Evolutionary conservation across 345 rosid genomes (phyloP).

Genomic region (Boechera stricta): DNA sequence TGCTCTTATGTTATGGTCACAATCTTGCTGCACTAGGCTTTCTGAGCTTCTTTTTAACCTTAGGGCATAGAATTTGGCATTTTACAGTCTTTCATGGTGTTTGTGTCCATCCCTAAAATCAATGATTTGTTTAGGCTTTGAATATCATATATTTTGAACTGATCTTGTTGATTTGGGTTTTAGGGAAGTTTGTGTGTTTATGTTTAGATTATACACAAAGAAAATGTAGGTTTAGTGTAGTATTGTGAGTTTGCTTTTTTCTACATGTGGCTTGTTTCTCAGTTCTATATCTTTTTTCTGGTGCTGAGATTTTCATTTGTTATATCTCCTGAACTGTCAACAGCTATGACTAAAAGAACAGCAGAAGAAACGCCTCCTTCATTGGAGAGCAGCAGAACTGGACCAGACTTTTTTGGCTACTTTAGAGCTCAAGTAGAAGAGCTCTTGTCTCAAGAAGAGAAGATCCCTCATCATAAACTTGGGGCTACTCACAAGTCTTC

Average conservation of each 20-base stretch:
- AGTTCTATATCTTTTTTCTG: neutral
- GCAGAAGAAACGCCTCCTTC: conserved; percentile 30
- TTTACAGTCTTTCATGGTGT: neutral
- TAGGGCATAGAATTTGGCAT: neutral
- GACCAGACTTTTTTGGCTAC: conserved; percentile 33
- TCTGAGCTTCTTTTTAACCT: neutral
- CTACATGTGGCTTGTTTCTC: neutral
- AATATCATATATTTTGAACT: neutral
- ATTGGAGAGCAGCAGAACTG: neutral
- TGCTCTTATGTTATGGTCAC: conserved; percentile 7
- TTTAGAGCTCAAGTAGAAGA: conserved; percentile 32
- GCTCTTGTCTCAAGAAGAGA: conserved; percentile 39
- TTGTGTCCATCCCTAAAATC: neutral
- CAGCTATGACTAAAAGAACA: conserved; percentile 36
- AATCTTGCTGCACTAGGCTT: neutral
- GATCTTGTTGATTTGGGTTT: neutral
- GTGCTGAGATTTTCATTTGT: conserved; percentile 27
- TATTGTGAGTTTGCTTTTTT: neutral
- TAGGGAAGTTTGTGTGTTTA: neutral
- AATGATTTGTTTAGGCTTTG: neutral
- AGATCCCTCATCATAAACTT: conserved; percentile 9
- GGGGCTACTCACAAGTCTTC: neutral
- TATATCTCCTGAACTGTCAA: neutral
- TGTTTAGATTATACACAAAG: neutral
- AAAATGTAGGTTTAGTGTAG: neutral